Evolutionary conservation across 306 rosid species (phyloP), one percentile per base, ranked within the genome.

Genomic region (Oemleria cerasiformis): DNA sequence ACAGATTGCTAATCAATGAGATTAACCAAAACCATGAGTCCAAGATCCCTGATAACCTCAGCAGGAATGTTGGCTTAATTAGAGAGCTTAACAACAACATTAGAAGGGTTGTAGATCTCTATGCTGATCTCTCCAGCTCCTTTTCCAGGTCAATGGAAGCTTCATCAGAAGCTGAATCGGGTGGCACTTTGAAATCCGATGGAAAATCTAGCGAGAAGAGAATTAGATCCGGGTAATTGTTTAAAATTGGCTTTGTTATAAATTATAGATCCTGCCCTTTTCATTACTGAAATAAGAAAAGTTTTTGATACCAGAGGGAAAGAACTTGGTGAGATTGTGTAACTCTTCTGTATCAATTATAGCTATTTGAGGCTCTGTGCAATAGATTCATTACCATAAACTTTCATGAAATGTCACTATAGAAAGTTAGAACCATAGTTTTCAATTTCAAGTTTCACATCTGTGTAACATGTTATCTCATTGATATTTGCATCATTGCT

Each of bases 21-120:
- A 92, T 92, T 73, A 92, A 92, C 82, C 97, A 89, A 67, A 92
- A 92, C 65, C 97, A 92, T 1, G 93, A 86, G 81, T 89, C 96
- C 10, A 87, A 84, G 82, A 83, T 80, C 72, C 96, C 96, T 0
- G 92, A 89, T 76, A 87, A 87, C 79, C 77, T 88, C 83, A 91
- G 68, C 79, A 64, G 94, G 55, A 92, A 89, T 20, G 97, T 87
- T 36, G 88, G 96, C 53, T 85, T 92, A 86, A 92, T 92, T 73
- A 81, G 86, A 76, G 97, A 92, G 79, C 96, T 92, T 12, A 92
- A 89, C 79, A 92, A 83, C 86, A 92, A 92, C 62, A 91, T 91
- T 81, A 84, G 88, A 83, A 86, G 97, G 82, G 97, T 92, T 70
- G 97, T 92, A 65, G 96, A 92, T 87, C 92, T 92, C 64, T 92